A percentile compares a stretch with the other conserved stretches of the same genome.
Evolutionary conservation across 2,329 filamentous ascomycete genomes (phyloP).

Genomic region (Kalaharituber pfeilii): DNA sequence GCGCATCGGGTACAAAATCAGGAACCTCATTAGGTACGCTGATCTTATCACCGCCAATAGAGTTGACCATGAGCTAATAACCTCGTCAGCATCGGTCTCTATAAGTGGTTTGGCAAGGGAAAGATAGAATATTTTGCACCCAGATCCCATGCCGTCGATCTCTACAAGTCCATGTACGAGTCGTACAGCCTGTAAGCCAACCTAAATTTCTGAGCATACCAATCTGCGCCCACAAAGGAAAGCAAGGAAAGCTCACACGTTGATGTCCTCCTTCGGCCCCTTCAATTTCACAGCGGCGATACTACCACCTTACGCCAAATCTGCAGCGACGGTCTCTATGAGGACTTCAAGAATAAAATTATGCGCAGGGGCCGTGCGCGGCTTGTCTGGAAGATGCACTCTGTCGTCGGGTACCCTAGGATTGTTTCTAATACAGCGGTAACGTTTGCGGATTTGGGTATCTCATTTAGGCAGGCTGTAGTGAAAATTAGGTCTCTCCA

Average conservation of each 20-base stretch:
- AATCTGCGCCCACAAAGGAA: too few species aligned
- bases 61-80: constrained; percentile 2
- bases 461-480: constrained; percentile 17
- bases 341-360: constrained; percentile 18
- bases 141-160: constrained; percentile 15
- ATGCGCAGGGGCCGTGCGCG: constrained; percentile 9
- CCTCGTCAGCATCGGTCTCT: constrained; percentile 13
- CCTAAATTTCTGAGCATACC: neutral
- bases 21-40: constrained; percentile 18
- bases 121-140: constrained; percentile 9
- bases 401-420: constrained; percentile 14
- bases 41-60: neutral
- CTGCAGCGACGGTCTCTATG: constrained; percentile 19
- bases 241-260: too few species aligned
- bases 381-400: constrained; percentile 19
- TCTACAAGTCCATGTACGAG: constrained; percentile 22
- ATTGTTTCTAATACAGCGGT: constrained; percentile 18
- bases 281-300: constrained; percentile 13
- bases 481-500: constrained; percentile 21
- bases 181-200: constrained; percentile 16
- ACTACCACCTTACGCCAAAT: constrained; percentile 16
- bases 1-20: constrained; percentile 13
- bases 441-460: constrained; percentile 4
- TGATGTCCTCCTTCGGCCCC: too few species aligned
- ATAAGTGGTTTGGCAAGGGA: constrained; percentile 13